A percentile compares a stretch with the other conserved stretches of the same genome.
phyloP scores from a whole-genome alignment of 2,329 filamentous ascomycete genomes.

The Westerdykella sp. region DNA sequence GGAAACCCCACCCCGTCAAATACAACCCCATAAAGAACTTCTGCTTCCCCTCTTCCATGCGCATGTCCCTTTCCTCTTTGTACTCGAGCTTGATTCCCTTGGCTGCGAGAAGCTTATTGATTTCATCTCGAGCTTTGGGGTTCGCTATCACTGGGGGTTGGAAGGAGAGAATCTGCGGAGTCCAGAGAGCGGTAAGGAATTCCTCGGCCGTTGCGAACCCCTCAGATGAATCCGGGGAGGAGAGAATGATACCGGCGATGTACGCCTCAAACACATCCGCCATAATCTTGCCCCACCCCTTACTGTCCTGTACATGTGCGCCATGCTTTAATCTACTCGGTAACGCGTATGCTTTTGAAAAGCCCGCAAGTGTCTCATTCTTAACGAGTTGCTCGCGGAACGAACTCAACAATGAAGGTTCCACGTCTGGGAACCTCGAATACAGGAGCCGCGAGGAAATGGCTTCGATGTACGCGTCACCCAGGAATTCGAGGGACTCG shows the following conservation, averaged over 20 bases:
- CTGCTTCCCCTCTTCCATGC: conserved; percentile 49
- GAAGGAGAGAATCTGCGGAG: conserved; percentile 29
- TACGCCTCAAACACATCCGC: conserved; percentile 92
- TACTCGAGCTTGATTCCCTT: conserved; percentile 36
- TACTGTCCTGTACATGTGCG: conserved; percentile 24
- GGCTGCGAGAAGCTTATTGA: conserved; percentile 32
- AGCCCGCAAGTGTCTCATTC: conserved; percentile 69
- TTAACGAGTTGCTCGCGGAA: conserved; percentile 73
- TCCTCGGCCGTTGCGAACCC: conserved; percentile 57
- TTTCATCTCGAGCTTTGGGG: conserved; percentile 34
- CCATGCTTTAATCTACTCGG: conserved; percentile 55
- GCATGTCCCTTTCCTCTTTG: conserved; percentile 48
- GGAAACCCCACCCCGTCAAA: conserved; percentile 63
- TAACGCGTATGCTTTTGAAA: conserved; percentile 64
- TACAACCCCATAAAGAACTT: conserved; percentile 60
- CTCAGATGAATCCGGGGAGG: conserved; percentile 48
- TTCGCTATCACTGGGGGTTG: conserved; percentile 32
- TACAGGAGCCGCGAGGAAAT: conserved; percentile 71
- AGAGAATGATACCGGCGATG: conserved; percentile 69
- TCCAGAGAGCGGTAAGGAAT: conserved; percentile 76
- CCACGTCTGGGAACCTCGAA: conserved; percentile 59
- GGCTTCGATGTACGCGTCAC: conserved; percentile 78
- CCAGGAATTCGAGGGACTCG: conserved; percentile 81
- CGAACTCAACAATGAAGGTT: conserved; percentile 65
- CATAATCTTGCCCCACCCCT: conserved; percentile 58